Conservation (phyloP, 495 filamentous ascomycete genomes). For the Astrothelium subdiscretum region DNA sequence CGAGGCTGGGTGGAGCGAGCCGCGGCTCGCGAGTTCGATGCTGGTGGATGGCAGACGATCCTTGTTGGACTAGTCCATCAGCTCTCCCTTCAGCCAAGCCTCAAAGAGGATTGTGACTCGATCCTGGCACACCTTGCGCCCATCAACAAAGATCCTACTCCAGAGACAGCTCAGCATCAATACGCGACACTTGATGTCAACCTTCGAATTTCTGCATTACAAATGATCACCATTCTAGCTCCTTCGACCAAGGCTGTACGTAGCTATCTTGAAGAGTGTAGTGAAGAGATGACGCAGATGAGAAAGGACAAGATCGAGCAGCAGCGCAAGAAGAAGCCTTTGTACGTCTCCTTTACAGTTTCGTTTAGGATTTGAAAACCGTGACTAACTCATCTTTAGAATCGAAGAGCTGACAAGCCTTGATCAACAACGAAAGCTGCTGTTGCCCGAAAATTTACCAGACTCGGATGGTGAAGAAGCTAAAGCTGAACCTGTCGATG, state of each 20-base stretch:
- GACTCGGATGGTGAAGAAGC: slow-evolving; percentile 47
- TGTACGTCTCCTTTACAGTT: slow-evolving; percentile 46
- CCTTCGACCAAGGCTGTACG: slow-evolving; percentile 73
- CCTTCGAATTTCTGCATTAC: slow-evolving; percentile 62
- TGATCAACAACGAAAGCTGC: slow-evolving; percentile 77
- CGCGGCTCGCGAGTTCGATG: slow-evolving; percentile 70
- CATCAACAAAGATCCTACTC: slow-evolving; percentile 55
- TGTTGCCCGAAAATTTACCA: slow-evolving; percentile 65
- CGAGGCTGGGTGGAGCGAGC: slow-evolving; percentile 79
- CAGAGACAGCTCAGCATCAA: slow-evolving; percentile 55
- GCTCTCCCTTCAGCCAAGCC: slow-evolving; percentile 61
- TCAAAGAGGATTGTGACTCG: slow-evolving; percentile 61
- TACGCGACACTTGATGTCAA: slow-evolving; percentile 74
- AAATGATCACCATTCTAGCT: slow-evolving; percentile 81
- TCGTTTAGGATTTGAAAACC: background rate
- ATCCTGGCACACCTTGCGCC: slow-evolving; percentile 72
- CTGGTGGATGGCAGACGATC: slow-evolving; percentile 86
- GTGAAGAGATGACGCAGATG: slow-evolving; percentile 80
- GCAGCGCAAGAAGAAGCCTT: slow-evolving; percentile 68
- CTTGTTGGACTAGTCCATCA: slow-evolving; percentile 79
- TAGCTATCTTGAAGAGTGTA: slow-evolving; percentile 80
- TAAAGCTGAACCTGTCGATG: slow-evolving; percentile 47
- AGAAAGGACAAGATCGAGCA: slow-evolving; percentile 91
- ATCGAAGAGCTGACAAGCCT: slow-evolving; percentile 72
- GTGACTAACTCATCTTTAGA: slow-evolving; percentile 33